Percentiles rank a stretch among this genome's conserved stretches.
phyloP scores from a whole-genome alignment of 371 early-diverging fungal genomes.

The Lichtheimia corymbifera region DNA sequence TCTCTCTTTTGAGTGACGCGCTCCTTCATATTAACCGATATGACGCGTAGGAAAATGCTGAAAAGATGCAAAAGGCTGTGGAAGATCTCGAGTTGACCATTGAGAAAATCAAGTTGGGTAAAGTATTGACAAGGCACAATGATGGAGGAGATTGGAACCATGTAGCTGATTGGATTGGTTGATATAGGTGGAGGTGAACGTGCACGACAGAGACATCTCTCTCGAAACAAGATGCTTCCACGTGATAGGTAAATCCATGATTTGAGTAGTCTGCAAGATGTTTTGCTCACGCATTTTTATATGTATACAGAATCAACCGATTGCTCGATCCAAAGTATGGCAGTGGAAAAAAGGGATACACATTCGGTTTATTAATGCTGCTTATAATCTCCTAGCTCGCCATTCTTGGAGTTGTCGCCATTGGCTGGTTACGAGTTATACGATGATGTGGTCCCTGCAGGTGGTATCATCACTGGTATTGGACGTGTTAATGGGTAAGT shows the following conservation, averaged over 20 bases:
- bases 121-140: neutral
- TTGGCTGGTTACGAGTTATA: conserved; percentile 93
- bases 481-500: conserved; percentile 90
- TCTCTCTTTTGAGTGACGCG: neutral
- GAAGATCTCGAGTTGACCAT: conserved; percentile 73
- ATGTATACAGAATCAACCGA: conserved; percentile 65
- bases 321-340: conserved; percentile 84
- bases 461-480: conserved; percentile 96
- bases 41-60: conserved; percentile 74
- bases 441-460: conserved; percentile 87
- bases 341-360: neutral
- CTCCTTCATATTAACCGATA: neutral
- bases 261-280: neutral
- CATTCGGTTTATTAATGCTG: neutral
- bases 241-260: conserved; percentile 74
- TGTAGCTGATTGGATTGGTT: too few species aligned
- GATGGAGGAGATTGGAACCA: too few species aligned
- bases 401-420: conserved; percentile 94
- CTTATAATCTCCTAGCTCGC: conserved; percentile 57
- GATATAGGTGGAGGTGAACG: conserved; percentile 86
- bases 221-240: conserved; percentile 90
- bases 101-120: conserved; percentile 79
- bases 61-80: conserved; percentile 76
- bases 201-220: conserved; percentile 86
- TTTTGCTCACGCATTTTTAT: neutral